Percentiles rank a stretch among this genome's conserved stretches.
These are phyloP conservation scores for Carex arenaria DNA, from an alignment of 202 grass and related monocot species.

Conservation along the genomic window DNA sequence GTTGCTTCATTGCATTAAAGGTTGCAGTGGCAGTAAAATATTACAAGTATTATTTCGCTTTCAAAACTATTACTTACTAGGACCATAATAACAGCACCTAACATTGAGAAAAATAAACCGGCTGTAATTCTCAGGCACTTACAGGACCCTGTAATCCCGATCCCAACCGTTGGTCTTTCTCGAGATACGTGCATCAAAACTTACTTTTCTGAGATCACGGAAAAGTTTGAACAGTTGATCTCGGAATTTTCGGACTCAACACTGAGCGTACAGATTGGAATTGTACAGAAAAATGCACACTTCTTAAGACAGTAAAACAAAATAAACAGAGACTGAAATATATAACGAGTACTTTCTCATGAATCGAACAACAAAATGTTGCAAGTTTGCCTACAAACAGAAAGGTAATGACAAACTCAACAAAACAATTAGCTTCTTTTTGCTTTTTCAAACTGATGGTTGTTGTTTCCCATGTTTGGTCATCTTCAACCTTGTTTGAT, in stretches of 20 bases:
- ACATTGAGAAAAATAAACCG: neutral
- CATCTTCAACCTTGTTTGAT: conserved; percentile 36
- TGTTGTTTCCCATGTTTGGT: conserved; percentile 16
- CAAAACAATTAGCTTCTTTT: conserved; percentile 35
- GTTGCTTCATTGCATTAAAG: too few species aligned
- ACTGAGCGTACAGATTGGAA: neutral
- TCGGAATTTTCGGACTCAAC: too few species aligned
- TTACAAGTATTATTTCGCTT: too few species aligned
- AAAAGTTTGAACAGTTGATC: too few species aligned
- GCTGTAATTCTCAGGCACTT: too few species aligned
- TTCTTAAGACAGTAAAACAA: neutral
- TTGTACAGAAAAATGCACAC: neutral
- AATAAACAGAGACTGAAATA: neutral
- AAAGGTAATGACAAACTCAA: neutral
- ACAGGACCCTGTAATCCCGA: too few species aligned
- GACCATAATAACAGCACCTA: neutral
- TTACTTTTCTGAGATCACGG: too few species aligned
- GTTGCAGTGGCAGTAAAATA: too few species aligned
- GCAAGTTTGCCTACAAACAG: neutral
- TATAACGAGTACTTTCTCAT: too few species aligned
- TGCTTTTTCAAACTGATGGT: conserved; percentile 26
- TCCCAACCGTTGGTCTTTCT: too few species aligned
- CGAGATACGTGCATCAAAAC: too few species aligned
- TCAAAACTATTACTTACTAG: neutral
- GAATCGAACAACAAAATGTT: neutral